Conservation (phyloP, 805 yeast species). For the Yarrowia deformans region DNA sequence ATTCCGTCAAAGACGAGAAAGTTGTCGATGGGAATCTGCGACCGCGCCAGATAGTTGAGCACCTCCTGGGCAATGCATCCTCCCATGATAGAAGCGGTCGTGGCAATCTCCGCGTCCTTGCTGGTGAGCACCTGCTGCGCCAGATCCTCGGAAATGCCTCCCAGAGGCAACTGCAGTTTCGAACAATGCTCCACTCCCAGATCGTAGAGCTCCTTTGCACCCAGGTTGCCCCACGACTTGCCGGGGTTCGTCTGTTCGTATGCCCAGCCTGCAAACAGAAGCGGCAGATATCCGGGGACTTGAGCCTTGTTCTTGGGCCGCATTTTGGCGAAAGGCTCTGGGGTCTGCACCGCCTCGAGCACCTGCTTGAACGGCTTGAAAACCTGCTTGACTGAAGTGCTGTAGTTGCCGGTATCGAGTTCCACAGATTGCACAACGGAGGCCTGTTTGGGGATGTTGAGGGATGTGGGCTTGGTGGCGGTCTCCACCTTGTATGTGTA, state of each 20-base stretch:
- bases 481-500: constrained; percentile 55
- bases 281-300: constrained; percentile 2
- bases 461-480: constrained; percentile 40
- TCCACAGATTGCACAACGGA: neutral
- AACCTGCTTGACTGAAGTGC: neutral
- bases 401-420: neutral
- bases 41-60: constrained; percentile 76
- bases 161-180: constrained; percentile 56
- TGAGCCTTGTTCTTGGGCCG: constrained; percentile 1
- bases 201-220: neutral
- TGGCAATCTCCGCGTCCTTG: constrained; percentile 64
- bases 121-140: constrained; percentile 48
- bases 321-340: neutral
- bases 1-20: constrained; percentile 77
- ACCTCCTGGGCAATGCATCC: constrained; percentile 92
- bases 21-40: constrained; percentile 84
- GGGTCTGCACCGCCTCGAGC: constrained; percentile 4
- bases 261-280: constrained; percentile 17
- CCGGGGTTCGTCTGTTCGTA: constrained; percentile 4
- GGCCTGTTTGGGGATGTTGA: constrained; percentile 57
- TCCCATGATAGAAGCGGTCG: constrained; percentile 90
- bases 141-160: constrained; percentile 55
- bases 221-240: constrained; percentile 14
- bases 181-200: neutral
- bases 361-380: constrained; percentile 33